Base-by-base conservation (phyloP, 345 rosid genomes). In the Anastatica hierochuntica region DNA sequence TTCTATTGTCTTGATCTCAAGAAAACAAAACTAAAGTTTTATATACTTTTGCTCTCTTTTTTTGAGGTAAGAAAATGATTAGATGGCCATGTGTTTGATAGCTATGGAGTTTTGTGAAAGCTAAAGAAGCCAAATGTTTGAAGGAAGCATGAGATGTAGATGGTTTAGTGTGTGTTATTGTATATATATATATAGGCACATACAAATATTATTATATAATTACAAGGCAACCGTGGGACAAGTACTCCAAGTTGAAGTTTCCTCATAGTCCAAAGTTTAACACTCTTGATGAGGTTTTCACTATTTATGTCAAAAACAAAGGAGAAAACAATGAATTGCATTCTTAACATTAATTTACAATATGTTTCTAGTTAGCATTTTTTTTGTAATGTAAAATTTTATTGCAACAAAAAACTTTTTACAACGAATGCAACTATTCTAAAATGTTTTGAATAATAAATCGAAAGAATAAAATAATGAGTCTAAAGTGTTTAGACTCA, bases 141-240 rank as follows among this genome's bases (percentile, higher is more conserved):
- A 58, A 69, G 33, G 55, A 56, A 56, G 57, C 33, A 37, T 40
- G 65, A 36, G 47, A 52, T 51, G 62, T 34, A 56, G 61, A 48
- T 54, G 18, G n/a, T n/a, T 27, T 30, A 55, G 42, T 48, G 24
- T 30, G 36, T 55, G 24, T 8, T 54, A 39, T 37, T 43, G 14
- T 45, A 30, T 27, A 39, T 46, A 31, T 11, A 51, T 27, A 34
- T 10, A 43, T 0, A 60, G 11, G 52, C 13, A 41, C 18, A 29
- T 29, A 6, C 10, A 6, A 4, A 1, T 31, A 2, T 31, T 31
- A 65, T 20, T 21, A 21, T 35, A 18, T 39, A 15, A 57, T 36
- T 21, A 29, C 43, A 43, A 43, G 51, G 60, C 59, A 58, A 37
- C 70, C 63, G 64, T 66, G 64, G 53, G 70, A 58, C 60, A 49